Conservation (phyloP, 108 stramenopile species). For the Pseudonitzschia multiseries region DNA sequence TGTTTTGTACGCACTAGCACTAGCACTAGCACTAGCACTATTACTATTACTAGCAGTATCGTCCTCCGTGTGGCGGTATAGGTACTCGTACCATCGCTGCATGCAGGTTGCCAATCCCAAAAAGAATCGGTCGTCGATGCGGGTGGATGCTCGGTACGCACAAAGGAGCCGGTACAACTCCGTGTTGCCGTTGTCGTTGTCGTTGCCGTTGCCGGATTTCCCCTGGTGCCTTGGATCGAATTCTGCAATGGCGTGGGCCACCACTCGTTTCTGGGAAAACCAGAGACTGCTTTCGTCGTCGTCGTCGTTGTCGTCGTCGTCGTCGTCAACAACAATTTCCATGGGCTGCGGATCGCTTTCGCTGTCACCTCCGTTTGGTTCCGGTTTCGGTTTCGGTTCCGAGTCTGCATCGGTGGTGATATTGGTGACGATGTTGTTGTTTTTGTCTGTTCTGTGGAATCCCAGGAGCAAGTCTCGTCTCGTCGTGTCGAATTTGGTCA, state of each 20-base stretch:
- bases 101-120: slow-evolving; percentile 26
- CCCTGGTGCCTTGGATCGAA: slow-evolving; percentile 9
- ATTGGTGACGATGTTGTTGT: neutral
- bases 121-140: slow-evolving; percentile 23
- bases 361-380: neutral
- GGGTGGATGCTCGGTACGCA: slow-evolving; percentile 17
- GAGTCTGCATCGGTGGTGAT: neutral
- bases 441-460: neutral
- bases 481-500: slow-evolving; percentile 10
- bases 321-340: neutral
- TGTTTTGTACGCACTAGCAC: neutral
- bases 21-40: neutral
- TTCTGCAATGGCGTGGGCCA: slow-evolving; percentile 17
- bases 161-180: slow-evolving; percentile 15
- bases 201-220: neutral
- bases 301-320: neutral
- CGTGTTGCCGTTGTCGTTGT: neutral
- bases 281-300: neutral
- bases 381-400: no score
- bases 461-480: slow-evolving; percentile 10
- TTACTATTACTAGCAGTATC: no score
- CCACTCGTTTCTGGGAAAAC: slow-evolving; percentile 31
- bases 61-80: no score
- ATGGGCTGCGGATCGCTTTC: neutral
- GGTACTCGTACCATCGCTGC: slow-evolving; percentile 14